A percentile compares a stretch with the other conserved stretches of the same genome.
These are phyloP conservation scores for Trichosporon sp. DNA, from an alignment of 1,284 basidiomycete species.

Conservation along the genomic window DNA sequence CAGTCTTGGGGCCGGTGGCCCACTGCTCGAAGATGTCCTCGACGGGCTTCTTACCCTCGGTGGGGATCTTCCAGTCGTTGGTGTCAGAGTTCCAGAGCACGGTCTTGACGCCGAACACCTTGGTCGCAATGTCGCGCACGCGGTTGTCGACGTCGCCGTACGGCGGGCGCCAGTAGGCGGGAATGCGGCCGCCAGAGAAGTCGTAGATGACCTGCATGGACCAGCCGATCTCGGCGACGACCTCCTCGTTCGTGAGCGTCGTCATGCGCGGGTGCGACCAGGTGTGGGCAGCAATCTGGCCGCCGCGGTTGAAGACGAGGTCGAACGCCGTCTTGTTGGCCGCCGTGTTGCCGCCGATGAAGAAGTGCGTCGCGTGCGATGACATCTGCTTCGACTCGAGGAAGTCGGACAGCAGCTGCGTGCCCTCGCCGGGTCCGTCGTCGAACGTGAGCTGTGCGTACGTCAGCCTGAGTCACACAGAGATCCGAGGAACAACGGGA, in stretches of 20 bases:
- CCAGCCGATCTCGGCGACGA: slow-evolving; percentile 62
- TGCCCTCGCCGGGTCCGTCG: slow-evolving; percentile 60
- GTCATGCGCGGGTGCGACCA: slow-evolving; percentile 62
- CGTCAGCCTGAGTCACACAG: too few relatives aligned
- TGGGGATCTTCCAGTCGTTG: slow-evolving; percentile 53
- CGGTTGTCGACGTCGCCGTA: slow-evolving; percentile 61
- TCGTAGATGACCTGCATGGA: slow-evolving; percentile 56
- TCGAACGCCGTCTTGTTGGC: slow-evolving; percentile 36
- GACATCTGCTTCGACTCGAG: slow-evolving; percentile 59
- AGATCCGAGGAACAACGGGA: too few relatives aligned
- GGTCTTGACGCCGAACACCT: slow-evolving; percentile 55
- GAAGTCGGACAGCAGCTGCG: slow-evolving; percentile 59
- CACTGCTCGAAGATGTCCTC: slow-evolving; percentile 24
- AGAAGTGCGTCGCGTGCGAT: slow-evolving; percentile 61
- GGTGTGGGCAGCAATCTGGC: slow-evolving; percentile 58
- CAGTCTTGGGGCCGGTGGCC: slow-evolving; percentile 64
- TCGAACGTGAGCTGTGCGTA: slow-evolving; percentile 53
- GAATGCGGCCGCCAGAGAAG: slow-evolving; percentile 59
- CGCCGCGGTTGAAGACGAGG: slow-evolving; percentile 38
- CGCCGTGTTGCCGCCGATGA: slow-evolving; percentile 59
- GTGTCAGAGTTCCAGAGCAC: slow-evolving; percentile 59
- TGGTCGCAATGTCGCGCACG: slow-evolving; percentile 60
- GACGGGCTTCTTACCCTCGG: slow-evolving; percentile 19
- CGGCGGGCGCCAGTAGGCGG: slow-evolving; percentile 57
- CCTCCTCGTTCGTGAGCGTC: slow-evolving; percentile 61